Evolutionary conservation across 2,329 filamentous ascomycete genomes (phyloP).

Genomic region (Fusarium nurragi): DNA sequence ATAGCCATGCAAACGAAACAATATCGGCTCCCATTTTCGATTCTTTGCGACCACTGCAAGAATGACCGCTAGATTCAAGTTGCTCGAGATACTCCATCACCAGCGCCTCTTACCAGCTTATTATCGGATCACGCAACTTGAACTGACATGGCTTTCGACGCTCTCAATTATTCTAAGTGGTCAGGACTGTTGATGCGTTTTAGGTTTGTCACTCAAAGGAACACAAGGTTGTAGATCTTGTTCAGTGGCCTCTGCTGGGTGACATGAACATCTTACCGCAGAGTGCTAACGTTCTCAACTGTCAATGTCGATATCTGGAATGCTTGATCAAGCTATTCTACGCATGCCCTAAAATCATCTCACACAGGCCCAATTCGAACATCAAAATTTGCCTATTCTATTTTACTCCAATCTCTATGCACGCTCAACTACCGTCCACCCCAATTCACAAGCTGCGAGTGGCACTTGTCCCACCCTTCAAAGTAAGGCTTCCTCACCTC

Average conservation of each 20-base stretch:
- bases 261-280: too few species aligned
- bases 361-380: not conserved
- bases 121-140: too few species aligned
- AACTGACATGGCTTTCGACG: too few species aligned
- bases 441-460: conserved; percentile 23
- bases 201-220: too few species aligned
- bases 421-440: conserved; percentile 23
- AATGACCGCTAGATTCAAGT: too few species aligned
- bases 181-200: too few species aligned
- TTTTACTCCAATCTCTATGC: not conserved
- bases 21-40: not conserved
- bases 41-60: not conserved
- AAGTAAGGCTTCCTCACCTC: conserved; percentile 30
- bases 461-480: conserved; percentile 32
- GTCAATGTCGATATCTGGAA: not conserved
- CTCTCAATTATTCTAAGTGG: too few species aligned
- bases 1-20: not conserved
- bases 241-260: too few species aligned
- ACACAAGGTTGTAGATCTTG: too few species aligned
- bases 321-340: too few species aligned
- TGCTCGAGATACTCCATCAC: too few species aligned
- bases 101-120: too few species aligned
- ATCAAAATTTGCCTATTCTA: conserved; percentile 10
- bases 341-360: not conserved
- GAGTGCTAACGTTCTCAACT: not conserved